Evolutionary conservation across 768 basidiomycete species (phyloP).

Genomic region (Holtermanniella nyarrowii): DNA sequence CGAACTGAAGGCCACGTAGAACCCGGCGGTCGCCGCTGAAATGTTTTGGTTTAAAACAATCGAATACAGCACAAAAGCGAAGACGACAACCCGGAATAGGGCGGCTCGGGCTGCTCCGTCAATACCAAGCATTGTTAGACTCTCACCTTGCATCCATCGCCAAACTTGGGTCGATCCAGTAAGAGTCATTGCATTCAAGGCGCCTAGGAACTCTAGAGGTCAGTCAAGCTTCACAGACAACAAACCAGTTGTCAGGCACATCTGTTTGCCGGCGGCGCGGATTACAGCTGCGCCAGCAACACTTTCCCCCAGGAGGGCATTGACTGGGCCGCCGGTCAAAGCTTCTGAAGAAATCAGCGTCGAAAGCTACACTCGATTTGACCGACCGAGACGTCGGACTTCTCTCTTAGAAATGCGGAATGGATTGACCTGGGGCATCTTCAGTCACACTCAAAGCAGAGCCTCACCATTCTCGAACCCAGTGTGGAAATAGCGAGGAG

Average conservation of each 20-base stretch:
- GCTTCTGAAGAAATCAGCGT: neutral
- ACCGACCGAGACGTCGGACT: neutral
- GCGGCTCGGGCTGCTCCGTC: neutral
- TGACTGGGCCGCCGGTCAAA: slow-evolving; percentile 15
- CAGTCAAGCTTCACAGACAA: neutral
- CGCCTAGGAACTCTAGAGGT: slow-evolving; percentile 8
- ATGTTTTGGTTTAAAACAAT: no score
- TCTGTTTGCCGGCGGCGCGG: slow-evolving; percentile 27
- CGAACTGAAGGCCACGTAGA: slow-evolving; percentile 24
- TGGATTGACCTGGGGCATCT: no score
- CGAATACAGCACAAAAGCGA: no score
- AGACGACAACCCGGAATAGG: no score
- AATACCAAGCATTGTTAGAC: neutral
- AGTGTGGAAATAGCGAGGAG: neutral
- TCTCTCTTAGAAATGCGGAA: neutral
- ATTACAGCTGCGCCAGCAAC: slow-evolving; percentile 29
- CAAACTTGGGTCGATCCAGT: slow-evolving; percentile 10
- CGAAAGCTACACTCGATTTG: no score
- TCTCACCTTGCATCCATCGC: slow-evolving; percentile 21
- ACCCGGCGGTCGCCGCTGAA: slow-evolving; percentile 20
- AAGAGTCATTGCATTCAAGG: slow-evolving; percentile 8
- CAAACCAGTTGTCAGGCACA: slow-evolving; percentile 16
- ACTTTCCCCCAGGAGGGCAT: slow-evolving; percentile 29
- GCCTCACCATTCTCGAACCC: no score
- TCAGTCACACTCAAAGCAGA: no score